Evolutionary conservation across 768 basidiomycete species (phyloP).

Genomic region (Coprinellus aureogranulatus): DNA sequence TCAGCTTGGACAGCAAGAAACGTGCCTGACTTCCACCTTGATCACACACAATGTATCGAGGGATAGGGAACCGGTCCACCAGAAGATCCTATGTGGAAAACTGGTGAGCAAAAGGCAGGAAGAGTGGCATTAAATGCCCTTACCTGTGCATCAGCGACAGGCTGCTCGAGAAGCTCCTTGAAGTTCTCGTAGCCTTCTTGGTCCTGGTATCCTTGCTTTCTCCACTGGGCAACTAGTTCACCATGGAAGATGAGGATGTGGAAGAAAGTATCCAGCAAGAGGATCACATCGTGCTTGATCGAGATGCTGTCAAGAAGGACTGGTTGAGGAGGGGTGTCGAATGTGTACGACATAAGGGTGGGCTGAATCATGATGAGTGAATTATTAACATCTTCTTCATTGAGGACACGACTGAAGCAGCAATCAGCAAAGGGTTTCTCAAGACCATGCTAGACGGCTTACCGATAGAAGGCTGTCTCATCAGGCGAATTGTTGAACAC

Average conservation of each 20-base stretch:
- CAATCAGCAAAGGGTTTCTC: conserved; percentile 10
- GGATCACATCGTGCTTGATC: conserved; percentile 94
- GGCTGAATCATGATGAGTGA: conserved; percentile 99
- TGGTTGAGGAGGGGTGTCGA: conserved; percentile 88
- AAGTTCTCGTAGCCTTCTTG: conserved; percentile 99
- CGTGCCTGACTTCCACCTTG: conserved; percentile 97
- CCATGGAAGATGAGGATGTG: conserved; percentile 99
- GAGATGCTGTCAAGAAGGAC: conserved; percentile 96
- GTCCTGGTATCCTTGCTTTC: conserved; percentile 97
- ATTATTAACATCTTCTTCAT: conserved; percentile 98
- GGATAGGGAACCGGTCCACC: conserved; percentile 93
- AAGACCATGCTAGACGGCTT: conserved; percentile 19
- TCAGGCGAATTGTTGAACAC: conserved; percentile 99
- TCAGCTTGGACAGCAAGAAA: conserved; percentile 95
- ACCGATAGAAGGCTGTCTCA: conserved; percentile 98
- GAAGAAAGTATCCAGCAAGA: conserved; percentile 99
- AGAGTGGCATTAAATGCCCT: conserved; percentile 11
- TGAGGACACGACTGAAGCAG: conserved; percentile 77
- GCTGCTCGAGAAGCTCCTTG: conserved; percentile 86
- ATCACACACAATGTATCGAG: conserved; percentile 96
- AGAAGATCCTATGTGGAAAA: conserved; percentile 70
- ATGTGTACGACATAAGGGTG: conserved; percentile 96
- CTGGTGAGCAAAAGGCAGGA: background rate
- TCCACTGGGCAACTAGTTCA: conserved; percentile 94
- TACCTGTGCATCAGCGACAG: conserved; percentile 87